Conservation (phyloP, 169 alveolate genomes). For the Perkinsus chesapeaki region DNA sequence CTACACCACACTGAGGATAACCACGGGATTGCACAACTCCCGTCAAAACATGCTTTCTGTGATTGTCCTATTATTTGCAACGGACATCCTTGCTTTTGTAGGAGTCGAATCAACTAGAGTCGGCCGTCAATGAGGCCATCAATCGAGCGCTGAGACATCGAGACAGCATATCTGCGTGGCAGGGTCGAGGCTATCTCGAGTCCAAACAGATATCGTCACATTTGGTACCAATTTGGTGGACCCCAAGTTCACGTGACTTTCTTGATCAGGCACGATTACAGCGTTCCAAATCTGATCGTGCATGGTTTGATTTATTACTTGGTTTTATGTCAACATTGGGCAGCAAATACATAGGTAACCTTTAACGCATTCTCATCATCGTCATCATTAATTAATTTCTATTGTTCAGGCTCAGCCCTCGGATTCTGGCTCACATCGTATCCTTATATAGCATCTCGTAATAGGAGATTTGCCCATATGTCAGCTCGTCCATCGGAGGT, state of each 20-base stretch:
- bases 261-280: not conserved
- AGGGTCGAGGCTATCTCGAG: not conserved
- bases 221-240: not conserved
- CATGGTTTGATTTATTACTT: not conserved
- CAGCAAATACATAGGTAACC: not conserved
- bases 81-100: not conserved
- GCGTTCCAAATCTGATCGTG: not conserved
- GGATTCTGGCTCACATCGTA: not conserved
- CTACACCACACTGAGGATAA: not conserved
- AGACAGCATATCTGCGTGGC: not conserved
- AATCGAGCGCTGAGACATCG: not conserved
- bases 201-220: not conserved
- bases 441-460: not conserved
- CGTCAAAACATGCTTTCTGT: not conserved
- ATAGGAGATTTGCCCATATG: not conserved
- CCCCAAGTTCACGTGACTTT: not conserved
- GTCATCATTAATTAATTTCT: not conserved
- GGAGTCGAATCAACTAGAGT: not conserved
- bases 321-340: not conserved
- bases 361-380: not conserved
- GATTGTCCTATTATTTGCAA: not conserved
- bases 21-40: not conserved
- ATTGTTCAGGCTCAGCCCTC: not conserved
- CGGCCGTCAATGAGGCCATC: not conserved
- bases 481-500: not conserved